Percentiles rank a stretch among this genome's conserved stretches.
Evolutionary conservation across 176 grass and related monocot species (phyloP).

Genomic region (Zea luxurians): DNA sequence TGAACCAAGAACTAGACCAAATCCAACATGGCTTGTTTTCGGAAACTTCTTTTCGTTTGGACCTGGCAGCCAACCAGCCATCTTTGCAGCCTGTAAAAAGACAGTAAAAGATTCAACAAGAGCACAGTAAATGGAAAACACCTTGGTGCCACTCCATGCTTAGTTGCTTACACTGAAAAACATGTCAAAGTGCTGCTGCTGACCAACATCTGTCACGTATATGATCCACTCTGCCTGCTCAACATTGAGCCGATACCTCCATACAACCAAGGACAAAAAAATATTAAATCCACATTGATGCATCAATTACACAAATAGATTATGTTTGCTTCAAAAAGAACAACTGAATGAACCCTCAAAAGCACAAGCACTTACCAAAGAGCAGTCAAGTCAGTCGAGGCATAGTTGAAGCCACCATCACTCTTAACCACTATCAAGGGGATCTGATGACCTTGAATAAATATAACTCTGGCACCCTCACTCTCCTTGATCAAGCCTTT

Average conservation of each 20-base stretch:
- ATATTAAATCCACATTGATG: neutral
- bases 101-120: conserved; percentile 3
- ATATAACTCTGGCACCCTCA: conserved; percentile 75
- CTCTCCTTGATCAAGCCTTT: conserved; percentile 80
- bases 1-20: conserved; percentile 92
- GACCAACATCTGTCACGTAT: conserved; percentile 94
- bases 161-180: conserved; percentile 69
- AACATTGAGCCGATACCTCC: conserved; percentile 76
- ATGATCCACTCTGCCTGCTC: conserved; percentile 98
- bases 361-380: conserved; percentile 45
- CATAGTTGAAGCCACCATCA: conserved; percentile 93
- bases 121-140: neutral
- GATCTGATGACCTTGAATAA: conserved; percentile 72
- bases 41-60: conserved; percentile 65
- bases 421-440: conserved; percentile 94
- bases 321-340: neutral
- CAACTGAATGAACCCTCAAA: conserved; percentile 22
- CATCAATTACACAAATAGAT: conserved; percentile 10
- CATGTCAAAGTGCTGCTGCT: conserved; percentile 97
- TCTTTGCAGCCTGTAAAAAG: conserved; percentile 67
- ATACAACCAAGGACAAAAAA: conserved; percentile 38
- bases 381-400: conserved; percentile 83
- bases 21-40: conserved; percentile 84
- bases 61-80: conserved; percentile 74
- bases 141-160: neutral